Base-by-base conservation (phyloP, 2,329 filamentous ascomycete genomes). In the Fusarium clavum region DNA sequence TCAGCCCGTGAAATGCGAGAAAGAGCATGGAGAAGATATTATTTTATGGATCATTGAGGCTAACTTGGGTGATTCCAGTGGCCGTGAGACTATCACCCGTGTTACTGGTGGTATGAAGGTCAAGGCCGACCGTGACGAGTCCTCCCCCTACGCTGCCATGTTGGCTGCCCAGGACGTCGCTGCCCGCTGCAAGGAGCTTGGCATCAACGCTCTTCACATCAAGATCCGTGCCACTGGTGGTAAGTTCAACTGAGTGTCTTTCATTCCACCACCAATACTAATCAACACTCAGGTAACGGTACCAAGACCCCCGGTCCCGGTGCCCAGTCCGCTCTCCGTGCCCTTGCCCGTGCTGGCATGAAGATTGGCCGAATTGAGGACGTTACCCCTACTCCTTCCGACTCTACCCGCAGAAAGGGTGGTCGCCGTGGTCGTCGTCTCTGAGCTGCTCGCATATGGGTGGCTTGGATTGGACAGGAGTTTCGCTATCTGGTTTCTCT, bases 401-500 rank as follows among this genome's bases (percentile, higher is more conserved):
- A 99, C 87, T 97, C 94, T 84, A 99, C 96, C 81, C 93, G 96
- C 87, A 94, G 95, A 89, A 99, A 99, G 94, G 96, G 96, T 89
- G 96, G 96, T 98, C 94, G 96, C 87, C 95, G 96, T 93, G 96
- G 96, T 98, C 96, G 96, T 88, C 95, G 96, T 97, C 93, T 99
- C 86, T 99, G 88, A 93, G 86, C 71, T 69, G 41, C 64, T 72
- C 67, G 55, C 63, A 56, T 53, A 60, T 76, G 64, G 71, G 66
- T 73, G 67, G 72, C 71, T 76, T 77, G 73, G 75, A 72, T 77
- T 75, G 77, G 75, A 76, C 76, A 77, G 77, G 78, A 79, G 76
- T 78, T 80, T 79, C 77, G 76, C 77, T 80, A 80, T 83, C 81
- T 85, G 83, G 84, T 82, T 81, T 83, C 78, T 83, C 83, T 87